Base-by-base conservation (phyloP, 2,329 filamentous ascomycete genomes). In the Alternaria sp. region DNA sequence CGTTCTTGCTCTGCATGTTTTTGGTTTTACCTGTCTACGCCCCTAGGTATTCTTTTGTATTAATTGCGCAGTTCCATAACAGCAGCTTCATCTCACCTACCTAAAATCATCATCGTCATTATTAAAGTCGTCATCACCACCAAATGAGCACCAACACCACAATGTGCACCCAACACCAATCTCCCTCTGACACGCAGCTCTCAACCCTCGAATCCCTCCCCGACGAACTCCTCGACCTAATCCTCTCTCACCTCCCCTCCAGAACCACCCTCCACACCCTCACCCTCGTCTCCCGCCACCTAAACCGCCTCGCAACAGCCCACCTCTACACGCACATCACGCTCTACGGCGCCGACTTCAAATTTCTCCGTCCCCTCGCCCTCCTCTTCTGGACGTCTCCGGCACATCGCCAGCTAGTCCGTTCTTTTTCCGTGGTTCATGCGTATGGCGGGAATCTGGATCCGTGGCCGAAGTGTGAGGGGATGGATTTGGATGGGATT, bases 361-460 rank as follows among this genome's bases (percentile, higher is more conserved):
- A 55, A 3, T 47, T 62, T 13, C 58, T 69, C 3, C 66, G 67
- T 10, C 66, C 67, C 5, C 45, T 67, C 3, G 59, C 67, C 13
- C 54, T 63, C 5, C 46, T 69, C 1, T 62, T 69, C 40, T 69
- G 66, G 63, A 65, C 63, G 2, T 67, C 63, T 2, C 26, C 47
- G 1, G 36, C 52, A 0, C 67, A 69, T 19, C 58, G 59, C 9
- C 11, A 36, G 4, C 53, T 58, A 7, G 66, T 69, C 21, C 51
- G 59, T 10, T 54, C 46, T 6, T 56, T 69, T 5, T 45, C 30
- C 6, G 67, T 69, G 8, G 46, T 58, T 5, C 59, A 63, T 15
- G 67, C 67, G 1, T 69, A 69, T 30, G 67, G 67, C 5, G 66
- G 67, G 6, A 62, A 68, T 50, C 13, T 69, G 3, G 57, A 61